Base-by-base conservation (phyloP, 192 early-diverging fungal species). In the Umbelopsis sp. region DNA sequence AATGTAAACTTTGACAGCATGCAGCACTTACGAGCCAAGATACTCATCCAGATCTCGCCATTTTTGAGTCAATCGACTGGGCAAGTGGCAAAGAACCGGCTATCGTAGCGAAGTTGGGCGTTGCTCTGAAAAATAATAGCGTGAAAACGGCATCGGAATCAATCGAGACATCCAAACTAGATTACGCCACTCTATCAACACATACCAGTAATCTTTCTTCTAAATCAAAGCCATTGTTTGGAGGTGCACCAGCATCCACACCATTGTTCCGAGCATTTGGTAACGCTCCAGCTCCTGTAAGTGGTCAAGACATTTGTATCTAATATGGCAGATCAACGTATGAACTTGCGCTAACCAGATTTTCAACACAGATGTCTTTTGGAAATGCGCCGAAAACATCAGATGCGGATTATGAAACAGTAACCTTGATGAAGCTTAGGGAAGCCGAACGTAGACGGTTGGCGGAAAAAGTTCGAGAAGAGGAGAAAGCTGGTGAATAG, bases 41-140 rank as follows among this genome's bases (percentile, higher is more conserved):
- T 9, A 77, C 72, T 29, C 41, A 75, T 17, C 68, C 76, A 11
- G 36, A 71, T 2, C 65, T 86, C 11, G 49, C 65, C 7, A 16
- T 65, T 4, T 86, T 86, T 52, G 77, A 74, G 36, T 31, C 72
- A 5, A 75, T 86, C 25, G 68, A 80, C 32, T 86, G 85, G 85
- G 85, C 82, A 14, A 71, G 62, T 17, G 82, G 81, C 5, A 65
- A 52, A 25, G 82, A 81, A 31, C 85, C 85, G 22, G 70, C 66
- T 2, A 66, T 76, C 11, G 77, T 86, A 0, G 41, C 70, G 6
- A 76, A 66, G 69, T 26, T 86, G 17, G 54, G 31, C 66, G 31
- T 25, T 59, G 25, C 44, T 56, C 14, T 74, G 68, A 24, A 21
- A 12, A 51, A 38, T 70, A 32, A 53, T n/a, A 47, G 65, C 44